Evolutionary conservation across 257 asterid species (phyloP).

Genomic region (Agastache rugosa): DNA sequence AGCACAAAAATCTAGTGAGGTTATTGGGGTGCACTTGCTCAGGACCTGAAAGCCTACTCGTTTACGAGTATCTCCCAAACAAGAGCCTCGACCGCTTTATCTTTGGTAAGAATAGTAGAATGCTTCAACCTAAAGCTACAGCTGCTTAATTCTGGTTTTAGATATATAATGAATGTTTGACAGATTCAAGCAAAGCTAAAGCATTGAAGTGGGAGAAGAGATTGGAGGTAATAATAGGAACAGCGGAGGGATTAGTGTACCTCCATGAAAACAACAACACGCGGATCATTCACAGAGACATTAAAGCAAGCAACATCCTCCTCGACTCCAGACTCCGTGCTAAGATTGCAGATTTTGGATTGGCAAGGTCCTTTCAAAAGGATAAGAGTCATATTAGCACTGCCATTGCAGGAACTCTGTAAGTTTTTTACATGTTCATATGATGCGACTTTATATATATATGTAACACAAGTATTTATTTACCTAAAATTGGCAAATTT

Average conservation of each 20-base stretch:
- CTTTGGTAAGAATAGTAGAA: constrained; percentile 56
- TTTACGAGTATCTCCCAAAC: constrained; percentile 70
- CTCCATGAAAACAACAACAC: constrained; percentile 67
- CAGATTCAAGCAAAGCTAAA: constrained; percentile 65
- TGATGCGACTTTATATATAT: no score
- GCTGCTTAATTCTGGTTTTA: background rate
- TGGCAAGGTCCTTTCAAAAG: constrained; percentile 74
- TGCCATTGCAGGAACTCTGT: constrained; percentile 75
- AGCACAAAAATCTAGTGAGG: constrained; percentile 84
- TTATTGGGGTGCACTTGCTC: constrained; percentile 89
- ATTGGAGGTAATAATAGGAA: constrained; percentile 61
- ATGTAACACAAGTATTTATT: background rate
- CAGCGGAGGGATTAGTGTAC: constrained; percentile 71
- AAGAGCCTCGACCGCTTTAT: constrained; percentile 80
- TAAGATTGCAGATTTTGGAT: constrained; percentile 77
- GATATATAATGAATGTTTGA: constrained; percentile 19
- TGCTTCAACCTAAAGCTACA: background rate
- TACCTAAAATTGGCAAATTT: background rate
- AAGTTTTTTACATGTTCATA: constrained; percentile 26
- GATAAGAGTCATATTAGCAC: constrained; percentile 77
- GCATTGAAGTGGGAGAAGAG: constrained; percentile 63
- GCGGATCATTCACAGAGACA: constrained; percentile 72
- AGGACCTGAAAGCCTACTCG: constrained; percentile 88
- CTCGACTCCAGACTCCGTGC: constrained; percentile 62
- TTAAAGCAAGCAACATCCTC: constrained; percentile 75